phyloP scores from a whole-genome alignment of 2,329 filamentous ascomycete genomes.

The Penicillium sp. region DNA sequence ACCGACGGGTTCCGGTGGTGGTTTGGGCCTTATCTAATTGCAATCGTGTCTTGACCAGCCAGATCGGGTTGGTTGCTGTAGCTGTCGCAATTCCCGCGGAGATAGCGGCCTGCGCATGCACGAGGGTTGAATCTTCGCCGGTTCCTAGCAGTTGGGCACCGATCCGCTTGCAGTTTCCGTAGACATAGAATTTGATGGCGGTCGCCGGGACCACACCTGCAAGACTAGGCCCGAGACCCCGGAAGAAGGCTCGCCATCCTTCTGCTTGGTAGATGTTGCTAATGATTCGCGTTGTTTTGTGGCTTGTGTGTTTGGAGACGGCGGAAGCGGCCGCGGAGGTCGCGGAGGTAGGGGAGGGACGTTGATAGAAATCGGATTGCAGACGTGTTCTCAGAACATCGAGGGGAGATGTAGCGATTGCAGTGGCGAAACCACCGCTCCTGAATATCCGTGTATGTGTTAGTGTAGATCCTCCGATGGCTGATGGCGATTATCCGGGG shows the following conservation, averaged over 20 bases:
- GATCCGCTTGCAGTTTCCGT: conserved; percentile 45
- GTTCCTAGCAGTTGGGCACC: conserved; percentile 34
- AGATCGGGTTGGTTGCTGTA: conserved; percentile 45
- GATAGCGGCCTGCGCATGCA: conserved; percentile 41
- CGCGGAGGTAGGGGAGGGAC: conserved; percentile 34
- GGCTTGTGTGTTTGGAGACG: conserved; percentile 35
- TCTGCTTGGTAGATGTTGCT: conserved; percentile 43
- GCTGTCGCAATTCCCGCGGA: conserved; percentile 42
- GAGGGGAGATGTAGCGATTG: conserved; percentile 87
- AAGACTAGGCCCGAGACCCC: conserved; percentile 43
- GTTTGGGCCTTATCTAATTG: conserved; percentile 48
- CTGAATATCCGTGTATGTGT: conserved; percentile 18
- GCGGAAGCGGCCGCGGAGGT: conserved; percentile 62
- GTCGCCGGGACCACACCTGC: conserved; percentile 46
- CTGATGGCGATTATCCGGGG: conserved; percentile 5
- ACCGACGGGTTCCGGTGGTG: conserved; percentile 41
- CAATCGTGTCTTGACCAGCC: conserved; percentile 71
- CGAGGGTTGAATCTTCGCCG: conserved; percentile 36
- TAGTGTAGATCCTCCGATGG: conserved; percentile 4
- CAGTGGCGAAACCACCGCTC: conserved; percentile 79
- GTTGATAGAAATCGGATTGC: conserved; percentile 92
- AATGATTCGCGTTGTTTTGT: conserved; percentile 42
- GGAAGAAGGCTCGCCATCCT: conserved; percentile 44
- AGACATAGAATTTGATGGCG: conserved; percentile 46
- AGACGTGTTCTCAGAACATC: conserved; percentile 98